Evolutionary conservation across 2,329 filamentous ascomycete genomes (phyloP).

Genomic region (Trichophyton benhamiae): DNA sequence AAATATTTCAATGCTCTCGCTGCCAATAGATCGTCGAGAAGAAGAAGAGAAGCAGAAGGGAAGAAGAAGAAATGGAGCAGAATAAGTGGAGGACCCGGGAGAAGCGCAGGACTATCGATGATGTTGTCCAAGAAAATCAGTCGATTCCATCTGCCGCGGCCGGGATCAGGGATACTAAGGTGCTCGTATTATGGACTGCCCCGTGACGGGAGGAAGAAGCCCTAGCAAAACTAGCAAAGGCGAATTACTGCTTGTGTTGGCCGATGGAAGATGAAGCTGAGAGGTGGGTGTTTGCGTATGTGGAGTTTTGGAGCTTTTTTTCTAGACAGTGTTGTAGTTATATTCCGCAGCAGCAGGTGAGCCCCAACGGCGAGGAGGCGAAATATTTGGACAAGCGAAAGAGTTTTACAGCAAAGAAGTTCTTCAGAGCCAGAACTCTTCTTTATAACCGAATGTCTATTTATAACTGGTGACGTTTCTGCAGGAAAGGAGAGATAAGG

Average conservation of each 20-base stretch:
- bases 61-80: not conserved
- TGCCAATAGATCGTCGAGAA: no score
- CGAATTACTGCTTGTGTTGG: no score
- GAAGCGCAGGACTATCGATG: not conserved
- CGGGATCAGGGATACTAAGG: not conserved
- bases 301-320: no score
- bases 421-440: not conserved
- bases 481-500: no score
- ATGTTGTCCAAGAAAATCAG: constrained; percentile 2
- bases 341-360: no score
- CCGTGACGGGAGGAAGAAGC: not conserved
- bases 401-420: not conserved
- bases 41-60: not conserved
- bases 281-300: no score
- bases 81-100: not conserved
- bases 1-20: no score
- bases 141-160: not conserved
- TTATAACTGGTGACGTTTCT: not conserved
- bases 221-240: not conserved
- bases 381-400: not conserved
- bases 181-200: not conserved
- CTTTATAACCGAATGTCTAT: no score
- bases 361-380: no score
- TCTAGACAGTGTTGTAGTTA: no score
- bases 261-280: not conserved